phyloP scores from a whole-genome alignment of 179 eudicot genomes.

The Spinacia oleracea region DNA sequence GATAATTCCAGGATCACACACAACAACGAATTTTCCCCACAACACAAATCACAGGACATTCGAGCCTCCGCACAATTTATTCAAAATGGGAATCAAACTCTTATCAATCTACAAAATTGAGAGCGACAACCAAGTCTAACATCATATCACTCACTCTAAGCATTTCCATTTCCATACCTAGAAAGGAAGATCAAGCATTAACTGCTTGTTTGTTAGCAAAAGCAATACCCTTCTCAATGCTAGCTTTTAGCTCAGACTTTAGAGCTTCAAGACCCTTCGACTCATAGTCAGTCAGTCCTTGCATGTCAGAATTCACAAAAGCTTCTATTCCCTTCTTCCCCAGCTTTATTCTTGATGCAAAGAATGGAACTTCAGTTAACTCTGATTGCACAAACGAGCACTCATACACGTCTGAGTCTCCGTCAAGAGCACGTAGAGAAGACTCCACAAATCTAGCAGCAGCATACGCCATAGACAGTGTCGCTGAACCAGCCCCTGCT shows the following conservation, averaged over 20 bases:
- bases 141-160: background rate
- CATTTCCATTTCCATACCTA: background rate
- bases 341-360: conserved; percentile 60
- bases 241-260: conserved; percentile 50
- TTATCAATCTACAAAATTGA: conserved; percentile 31
- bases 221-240: conserved; percentile 57
- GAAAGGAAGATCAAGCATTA: conserved; percentile 30
- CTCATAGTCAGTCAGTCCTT: conserved; percentile 50
- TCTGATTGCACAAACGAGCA: conserved; percentile 56
- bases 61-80: conserved; percentile 13
- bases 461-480: conserved; percentile 71
- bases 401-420: conserved; percentile 63
- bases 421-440: conserved; percentile 61
- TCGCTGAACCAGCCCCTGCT: conserved; percentile 69
- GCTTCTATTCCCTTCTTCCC: conserved; percentile 58
- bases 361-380: conserved; percentile 60
- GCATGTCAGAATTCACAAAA: conserved; percentile 45
- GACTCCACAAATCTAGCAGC: conserved; percentile 76
- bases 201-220: conserved; percentile 54
- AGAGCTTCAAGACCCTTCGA: conserved; percentile 49
- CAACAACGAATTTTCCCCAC: background rate
- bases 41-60: conserved; percentile 13
- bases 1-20: background rate
- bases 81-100: conserved; percentile 2
- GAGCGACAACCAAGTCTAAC: conserved; percentile 3